Evolutionary conservation across 768 basidiomycete genomes (phyloP).

Genomic region (Termitomyces sp.): DNA sequence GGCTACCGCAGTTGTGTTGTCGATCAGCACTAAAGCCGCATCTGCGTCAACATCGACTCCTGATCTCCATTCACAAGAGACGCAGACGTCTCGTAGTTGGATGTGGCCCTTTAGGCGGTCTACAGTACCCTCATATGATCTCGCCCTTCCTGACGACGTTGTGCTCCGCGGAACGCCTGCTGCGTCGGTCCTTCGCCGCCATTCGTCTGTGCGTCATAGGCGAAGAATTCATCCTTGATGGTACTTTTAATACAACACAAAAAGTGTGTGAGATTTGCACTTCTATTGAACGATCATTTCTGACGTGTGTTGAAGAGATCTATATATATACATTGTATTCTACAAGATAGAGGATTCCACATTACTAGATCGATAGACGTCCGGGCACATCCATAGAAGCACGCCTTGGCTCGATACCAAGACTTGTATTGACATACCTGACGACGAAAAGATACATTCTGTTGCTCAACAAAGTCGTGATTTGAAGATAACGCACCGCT

Average conservation of each 20-base stretch:
- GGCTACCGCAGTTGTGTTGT: constrained; percentile 6
- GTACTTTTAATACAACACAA: no score
- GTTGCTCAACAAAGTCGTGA: background rate
- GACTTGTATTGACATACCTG: background rate
- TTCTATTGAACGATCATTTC: background rate
- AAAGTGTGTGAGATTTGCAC: no score
- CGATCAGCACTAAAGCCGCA: constrained; percentile 2
- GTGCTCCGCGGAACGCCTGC: constrained; percentile 8
- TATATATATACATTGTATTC: background rate
- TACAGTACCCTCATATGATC: background rate
- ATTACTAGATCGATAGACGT: constrained; percentile 3
- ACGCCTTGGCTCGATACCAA: background rate
- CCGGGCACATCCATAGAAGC: background rate
- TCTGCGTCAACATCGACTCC: constrained; percentile 1
- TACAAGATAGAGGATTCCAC: background rate
- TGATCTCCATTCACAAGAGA: background rate
- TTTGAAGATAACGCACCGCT: background rate
- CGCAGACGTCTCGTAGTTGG: constrained; percentile 3
- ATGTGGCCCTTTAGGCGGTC: constrained; percentile 4
- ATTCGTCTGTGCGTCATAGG: constrained; percentile 10
- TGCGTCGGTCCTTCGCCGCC: constrained; percentile 10
- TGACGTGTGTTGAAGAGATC: background rate
- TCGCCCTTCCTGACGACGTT: background rate
- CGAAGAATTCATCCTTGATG: constrained; percentile 15
- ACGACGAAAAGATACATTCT: background rate